Evolutionary conservation across 768 basidiomycete species (phyloP), one percentile per base, ranked within the genome.

Genomic region (Grammothele lineata): DNA sequence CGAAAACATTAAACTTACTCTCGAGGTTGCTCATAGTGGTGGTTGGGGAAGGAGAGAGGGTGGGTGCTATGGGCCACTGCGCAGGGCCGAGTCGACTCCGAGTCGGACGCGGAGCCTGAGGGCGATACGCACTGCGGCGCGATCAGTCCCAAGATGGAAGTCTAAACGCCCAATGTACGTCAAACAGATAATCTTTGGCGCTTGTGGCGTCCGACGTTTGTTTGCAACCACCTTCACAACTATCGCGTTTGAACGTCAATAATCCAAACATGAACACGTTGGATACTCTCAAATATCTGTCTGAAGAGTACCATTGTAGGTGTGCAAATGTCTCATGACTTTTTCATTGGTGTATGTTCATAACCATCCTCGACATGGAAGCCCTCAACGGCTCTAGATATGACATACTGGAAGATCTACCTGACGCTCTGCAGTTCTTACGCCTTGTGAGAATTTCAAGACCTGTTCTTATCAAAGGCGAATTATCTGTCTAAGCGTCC

Each of bases 21-120:
- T 96, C 92, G 56, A 96, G 80, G 66, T 80, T 85, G 70, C 83
- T 87, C 86, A 86, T 89, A 61, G 37, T 59, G 51, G 37, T 26
- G 38, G 39, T 11, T 22, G n/a, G n/a, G 14, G 25, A 24, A 23
- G 41, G 46, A 45, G n/a, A 48, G 47, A 37, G n/a, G 15, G 42
- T n/a, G 27, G 27, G 27, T 14, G 27, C 7, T 30, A 30, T 14
- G 27, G 8, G 27, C 27, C 27, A 14, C 27, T 30, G 27, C 27
- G 27, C n/a, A n/a, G n/a, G n/a, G n/a, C n/a, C n/a, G n/a, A n/a
- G n/a, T n/a, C n/a, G n/a, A n/a, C n/a, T n/a, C n/a, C n/a, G n/a
- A n/a, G n/a, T n/a, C n/a, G n/a, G n/a, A n/a, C n/a, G n/a, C n/a
- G n/a, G n/a, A n/a, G n/a, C n/a, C n/a, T n/a, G n/a, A 17, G 35